phyloP scores from a whole-genome alignment of 441 rosid species.

The Erysimum pusillum region DNA sequence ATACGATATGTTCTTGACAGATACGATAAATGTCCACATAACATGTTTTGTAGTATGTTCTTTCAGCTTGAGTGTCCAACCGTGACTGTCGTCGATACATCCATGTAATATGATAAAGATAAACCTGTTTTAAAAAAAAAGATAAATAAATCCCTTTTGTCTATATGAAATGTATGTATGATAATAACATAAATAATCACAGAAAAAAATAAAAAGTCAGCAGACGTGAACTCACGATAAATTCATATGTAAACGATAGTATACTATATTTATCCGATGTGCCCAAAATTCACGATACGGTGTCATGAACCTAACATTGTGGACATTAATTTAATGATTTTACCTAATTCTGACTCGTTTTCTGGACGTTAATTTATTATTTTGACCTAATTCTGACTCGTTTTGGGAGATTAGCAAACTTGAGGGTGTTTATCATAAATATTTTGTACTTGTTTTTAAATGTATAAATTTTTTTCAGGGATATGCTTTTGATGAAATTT shows the following conservation, averaged over 20 bases:
- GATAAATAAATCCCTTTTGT: too few relatives aligned
- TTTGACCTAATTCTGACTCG: not conserved
- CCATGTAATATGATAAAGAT: not conserved
- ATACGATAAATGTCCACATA: not conserved
- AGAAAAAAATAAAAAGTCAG: not conserved
- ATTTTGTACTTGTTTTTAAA: not conserved
- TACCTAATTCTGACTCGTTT: not conserved
- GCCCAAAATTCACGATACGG: not conserved
- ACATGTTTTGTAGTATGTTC: not conserved
- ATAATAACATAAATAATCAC: not conserved
- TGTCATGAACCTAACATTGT: constrained; percentile 6
- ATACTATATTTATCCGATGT: not conserved
- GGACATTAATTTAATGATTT: not conserved
- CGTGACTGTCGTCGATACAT: not conserved
- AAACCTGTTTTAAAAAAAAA: not conserved
- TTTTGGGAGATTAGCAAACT: constrained; percentile 18
- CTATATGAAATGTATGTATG: too few relatives aligned
- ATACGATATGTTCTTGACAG: too few relatives aligned
- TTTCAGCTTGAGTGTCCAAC: not conserved
- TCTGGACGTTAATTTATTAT: not conserved
- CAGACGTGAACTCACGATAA: constrained; percentile 41
- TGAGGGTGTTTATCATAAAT: constrained; percentile 23
- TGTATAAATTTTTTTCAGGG: not conserved
- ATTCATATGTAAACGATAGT: not conserved
- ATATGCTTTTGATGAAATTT: constrained; percentile 14